phyloP scores from a whole-genome alignment of 2,329 filamentous ascomycete species.

The Cladophialophora chaetospira region DNA sequence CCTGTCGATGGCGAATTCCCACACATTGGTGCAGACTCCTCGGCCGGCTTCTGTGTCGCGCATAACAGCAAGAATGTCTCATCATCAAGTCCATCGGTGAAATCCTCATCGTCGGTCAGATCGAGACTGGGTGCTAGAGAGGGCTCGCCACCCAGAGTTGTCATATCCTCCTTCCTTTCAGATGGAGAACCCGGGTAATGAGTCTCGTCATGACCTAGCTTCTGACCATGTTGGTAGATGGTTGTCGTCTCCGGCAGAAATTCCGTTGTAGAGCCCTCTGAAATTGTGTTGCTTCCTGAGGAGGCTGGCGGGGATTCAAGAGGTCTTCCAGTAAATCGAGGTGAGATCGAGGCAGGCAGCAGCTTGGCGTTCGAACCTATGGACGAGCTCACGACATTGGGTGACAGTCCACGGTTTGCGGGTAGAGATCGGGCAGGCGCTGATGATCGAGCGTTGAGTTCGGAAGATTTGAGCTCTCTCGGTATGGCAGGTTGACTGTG shows the following conservation, averaged over 20 bases:
- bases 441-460: slow-evolving; percentile 6
- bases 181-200: neutral
- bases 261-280: neutral
- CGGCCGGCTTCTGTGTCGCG: slow-evolving; percentile 9
- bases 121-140: neutral
- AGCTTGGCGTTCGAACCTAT: too few species aligned
- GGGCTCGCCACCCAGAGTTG: neutral
- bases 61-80: slow-evolving; percentile 24
- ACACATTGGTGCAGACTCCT: neutral
- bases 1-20: too few species aligned
- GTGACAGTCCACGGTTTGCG: neutral
- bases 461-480: slow-evolving; percentile 8
- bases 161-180: neutral
- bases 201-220: neutral
- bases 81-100: slow-evolving; percentile 27
- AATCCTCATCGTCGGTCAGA: slow-evolving; percentile 19
- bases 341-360: neutral
- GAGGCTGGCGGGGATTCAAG: neutral
- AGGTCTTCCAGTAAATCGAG: neutral
- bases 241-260: neutral
- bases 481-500: neutral
- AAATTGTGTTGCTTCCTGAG: neutral
- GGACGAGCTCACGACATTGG: too few species aligned
- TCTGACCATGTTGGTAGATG: neutral
- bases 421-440: too few species aligned